Evolutionary conservation across 2,329 filamentous ascomycete genomes (phyloP), one percentile per base, ranked within the genome.

Genomic region (Calonectria hongkongensis): DNA sequence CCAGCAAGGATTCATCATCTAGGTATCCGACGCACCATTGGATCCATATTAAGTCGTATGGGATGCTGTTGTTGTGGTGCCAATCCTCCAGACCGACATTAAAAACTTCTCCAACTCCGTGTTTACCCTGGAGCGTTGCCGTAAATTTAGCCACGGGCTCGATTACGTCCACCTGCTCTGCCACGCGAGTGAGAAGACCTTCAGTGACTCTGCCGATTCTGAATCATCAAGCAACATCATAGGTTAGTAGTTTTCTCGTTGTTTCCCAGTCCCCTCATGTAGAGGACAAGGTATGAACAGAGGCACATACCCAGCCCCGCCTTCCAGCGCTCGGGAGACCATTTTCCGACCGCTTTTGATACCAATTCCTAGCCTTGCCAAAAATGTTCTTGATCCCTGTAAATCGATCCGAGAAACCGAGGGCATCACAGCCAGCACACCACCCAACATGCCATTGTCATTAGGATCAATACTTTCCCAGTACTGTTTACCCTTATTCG

Each of bases 11-110:
- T 8, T 83, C 84, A 81, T 98, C 95, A 0, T 90, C 95, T 66
- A 98, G 86, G 82, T 98, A 93, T 30, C 94, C 94, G 7, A 96
- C 84, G 83, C 95, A 98, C 95, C 96, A 98, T 83, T 98, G 96
- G 65, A 91, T 93, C 94, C 95, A 98, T 73, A 98, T 92, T 54
- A 98, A 83, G 81, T 96, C 93, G 83, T 98, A 98, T 62, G 84
- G 82, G 9, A 83, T 78, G 12, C 81, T 85, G 2, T 84, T 77
- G 0, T 79, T 84, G 0, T 88, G 86, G 12, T 78, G 72, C 94
- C 94, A 97, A 28, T 89, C 88, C 82, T 98, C 93, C 1, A 98
- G 85, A 0, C 95, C 94, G 1, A 93, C 84, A 76, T 94, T 95
- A 84, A 91, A 93, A 21, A 98, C 88, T 28, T 88, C 84, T 2